Conservation (phyloP, 768 basidiomycete species). For the Gloeophyllum trabeum region DNA sequence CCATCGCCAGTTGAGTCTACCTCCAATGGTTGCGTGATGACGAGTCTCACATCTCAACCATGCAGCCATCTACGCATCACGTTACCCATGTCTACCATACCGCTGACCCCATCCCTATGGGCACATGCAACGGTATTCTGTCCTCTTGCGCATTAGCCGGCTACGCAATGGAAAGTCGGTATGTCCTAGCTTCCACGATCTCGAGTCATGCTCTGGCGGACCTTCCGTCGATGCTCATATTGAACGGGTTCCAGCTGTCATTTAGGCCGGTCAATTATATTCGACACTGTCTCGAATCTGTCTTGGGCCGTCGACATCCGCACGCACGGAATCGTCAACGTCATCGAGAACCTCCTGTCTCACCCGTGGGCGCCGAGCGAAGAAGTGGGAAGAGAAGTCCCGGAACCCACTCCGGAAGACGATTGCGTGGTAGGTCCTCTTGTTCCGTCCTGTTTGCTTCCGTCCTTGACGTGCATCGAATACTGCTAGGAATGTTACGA, state of each 20-base stretch:
- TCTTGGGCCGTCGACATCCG: conserved; percentile 82
- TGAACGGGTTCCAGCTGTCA: conserved; percentile 49
- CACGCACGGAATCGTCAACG: conserved; percentile 65
- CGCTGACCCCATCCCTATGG: conserved; percentile 91
- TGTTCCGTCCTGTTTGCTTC: not conserved
- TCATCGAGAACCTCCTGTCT: conserved; percentile 65
- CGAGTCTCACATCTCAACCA: not conserved
- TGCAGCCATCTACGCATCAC: conserved; percentile 60
- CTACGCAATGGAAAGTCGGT: conserved; percentile 81
- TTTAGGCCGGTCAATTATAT: conserved; percentile 74
- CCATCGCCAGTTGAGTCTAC: conserved; percentile 58
- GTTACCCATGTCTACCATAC: conserved; percentile 91
- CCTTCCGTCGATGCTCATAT: not conserved
- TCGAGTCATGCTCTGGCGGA: not conserved
- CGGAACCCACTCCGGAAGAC: conserved; percentile 35
- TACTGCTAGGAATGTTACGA: conserved; percentile 48
- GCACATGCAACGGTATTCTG: conserved; percentile 70
- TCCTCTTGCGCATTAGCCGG: conserved; percentile 80
- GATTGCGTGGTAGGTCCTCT: conserved; percentile 57
- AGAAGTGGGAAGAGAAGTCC: conserved; percentile 56
- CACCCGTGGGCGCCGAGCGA: conserved; percentile 60
- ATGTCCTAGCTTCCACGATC: conserved; percentile 9
- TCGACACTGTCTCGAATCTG: conserved; percentile 82
- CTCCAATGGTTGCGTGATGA: not conserved
- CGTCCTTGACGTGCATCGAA: not conserved